Evolutionary conservation across 768 basidiomycete species (phyloP).

Genomic region (Termitomyces sp.): DNA sequence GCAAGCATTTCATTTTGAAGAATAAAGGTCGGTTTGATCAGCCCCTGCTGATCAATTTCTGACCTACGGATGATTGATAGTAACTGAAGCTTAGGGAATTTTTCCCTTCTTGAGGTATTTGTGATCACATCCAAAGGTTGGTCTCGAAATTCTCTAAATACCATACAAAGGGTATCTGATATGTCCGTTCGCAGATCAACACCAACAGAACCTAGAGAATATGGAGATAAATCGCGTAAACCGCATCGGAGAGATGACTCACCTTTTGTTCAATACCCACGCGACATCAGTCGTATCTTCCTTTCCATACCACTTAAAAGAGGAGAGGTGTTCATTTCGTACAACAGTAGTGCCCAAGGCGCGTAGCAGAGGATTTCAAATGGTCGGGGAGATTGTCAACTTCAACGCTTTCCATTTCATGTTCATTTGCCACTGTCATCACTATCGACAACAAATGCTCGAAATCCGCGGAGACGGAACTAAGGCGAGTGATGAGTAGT

Average conservation of each 20-base stretch:
- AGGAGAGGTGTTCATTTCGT: conserved; percentile 35
- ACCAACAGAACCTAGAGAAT: not conserved
- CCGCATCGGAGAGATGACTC: not conserved
- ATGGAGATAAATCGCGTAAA: not conserved
- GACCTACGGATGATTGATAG: not conserved
- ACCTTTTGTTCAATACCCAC: conserved; percentile 51
- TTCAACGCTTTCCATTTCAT: conserved; percentile 35
- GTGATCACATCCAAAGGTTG: not conserved
- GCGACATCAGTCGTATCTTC: conserved; percentile 26
- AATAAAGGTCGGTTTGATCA: not conserved
- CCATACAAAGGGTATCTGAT: not conserved
- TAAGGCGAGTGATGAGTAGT: conserved; percentile 42
- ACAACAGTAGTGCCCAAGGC: conserved; percentile 24
- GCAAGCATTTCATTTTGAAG: not conserved
- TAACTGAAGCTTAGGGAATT: not conserved
- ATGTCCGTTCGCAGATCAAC: not conserved
- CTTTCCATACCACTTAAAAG: conserved; percentile 46
- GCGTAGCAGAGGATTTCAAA: conserved; percentile 21
- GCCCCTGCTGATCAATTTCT: not conserved
- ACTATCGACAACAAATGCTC: conserved; percentile 28
- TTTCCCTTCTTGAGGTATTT: not conserved
- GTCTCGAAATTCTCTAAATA: not conserved
- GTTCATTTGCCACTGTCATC: conserved; percentile 26
- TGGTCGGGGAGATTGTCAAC: conserved; percentile 40
- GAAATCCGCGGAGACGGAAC: conserved; percentile 25